Evolutionary conservation across 352 stramenopile species (phyloP).

Genomic region (Phytopythium oedochilum): DNA sequence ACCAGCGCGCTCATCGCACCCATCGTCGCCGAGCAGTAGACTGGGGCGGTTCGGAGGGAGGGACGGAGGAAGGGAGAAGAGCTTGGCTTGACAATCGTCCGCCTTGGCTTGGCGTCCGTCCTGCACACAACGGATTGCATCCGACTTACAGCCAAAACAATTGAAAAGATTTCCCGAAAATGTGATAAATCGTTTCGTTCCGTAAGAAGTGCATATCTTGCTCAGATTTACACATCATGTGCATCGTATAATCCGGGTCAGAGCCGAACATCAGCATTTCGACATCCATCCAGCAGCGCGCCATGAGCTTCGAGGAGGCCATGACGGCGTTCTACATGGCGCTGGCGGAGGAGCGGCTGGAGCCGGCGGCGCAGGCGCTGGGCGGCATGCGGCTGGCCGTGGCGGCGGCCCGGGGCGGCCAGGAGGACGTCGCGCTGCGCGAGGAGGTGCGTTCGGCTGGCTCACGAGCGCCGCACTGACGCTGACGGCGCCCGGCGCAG

Average conservation of each 20-base stretch:
- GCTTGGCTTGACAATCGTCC: too few relatives aligned
- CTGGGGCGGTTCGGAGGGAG: not conserved
- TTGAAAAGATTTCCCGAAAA: too few relatives aligned
- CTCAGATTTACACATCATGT: too few relatives aligned
- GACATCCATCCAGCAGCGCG: too few relatives aligned
- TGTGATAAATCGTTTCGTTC: too few relatives aligned
- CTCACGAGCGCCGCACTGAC: not conserved
- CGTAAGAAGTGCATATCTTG: too few relatives aligned
- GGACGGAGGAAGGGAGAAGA: too few relatives aligned
- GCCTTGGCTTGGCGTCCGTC: too few relatives aligned
- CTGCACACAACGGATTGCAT: too few relatives aligned
- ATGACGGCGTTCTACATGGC: constrained; percentile 81
- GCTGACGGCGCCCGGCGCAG: constrained; percentile 10
- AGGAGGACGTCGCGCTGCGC: constrained; percentile 32
- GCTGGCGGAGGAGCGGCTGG: constrained; percentile 66
- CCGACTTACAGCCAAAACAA: too few relatives aligned
- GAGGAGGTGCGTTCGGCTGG: constrained; percentile 34
- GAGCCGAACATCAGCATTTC: too few relatives aligned
- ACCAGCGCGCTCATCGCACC: constrained; percentile 54
- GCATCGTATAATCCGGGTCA: too few relatives aligned
- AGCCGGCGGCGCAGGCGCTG: constrained; percentile 57
- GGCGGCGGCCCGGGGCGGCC: constrained; percentile 11
- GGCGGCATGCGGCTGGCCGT: constrained; percentile 46
- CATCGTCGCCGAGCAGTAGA: constrained; percentile 40
- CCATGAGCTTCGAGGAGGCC: constrained; percentile 77